phyloP scores from a whole-genome alignment of 2,329 filamentous ascomycete genomes.

The Aureobasidium lini region DNA sequence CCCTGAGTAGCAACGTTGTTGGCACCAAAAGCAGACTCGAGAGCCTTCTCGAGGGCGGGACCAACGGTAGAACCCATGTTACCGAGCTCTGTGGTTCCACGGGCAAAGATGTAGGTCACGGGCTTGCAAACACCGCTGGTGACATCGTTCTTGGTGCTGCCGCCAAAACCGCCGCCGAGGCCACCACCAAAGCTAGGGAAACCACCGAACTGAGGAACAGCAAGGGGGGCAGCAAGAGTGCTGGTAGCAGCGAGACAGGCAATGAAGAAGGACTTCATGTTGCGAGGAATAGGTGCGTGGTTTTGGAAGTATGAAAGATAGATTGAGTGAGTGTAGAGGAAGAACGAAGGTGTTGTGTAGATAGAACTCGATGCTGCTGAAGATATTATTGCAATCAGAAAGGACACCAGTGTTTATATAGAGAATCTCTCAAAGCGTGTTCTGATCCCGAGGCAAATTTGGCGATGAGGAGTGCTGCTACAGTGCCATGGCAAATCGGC shows the following conservation, averaged over 20 bases:
- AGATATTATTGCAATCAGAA: neutral
- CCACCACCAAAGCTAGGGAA: neutral
- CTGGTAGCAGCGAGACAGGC: conserved; percentile 6
- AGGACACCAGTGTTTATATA: neutral
- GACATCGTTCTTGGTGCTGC: conserved; percentile 18
- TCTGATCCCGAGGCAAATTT: neutral
- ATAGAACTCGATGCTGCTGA: neutral
- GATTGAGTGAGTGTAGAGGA: neutral
- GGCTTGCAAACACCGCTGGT: conserved; percentile 30
- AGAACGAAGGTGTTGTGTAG: neutral
- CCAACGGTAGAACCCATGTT: conserved; percentile 34
- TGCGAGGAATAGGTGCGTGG: neutral
- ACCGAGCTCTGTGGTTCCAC: conserved; percentile 46
- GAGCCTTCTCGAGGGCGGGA: conserved; percentile 15
- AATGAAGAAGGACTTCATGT: conserved; percentile 6
- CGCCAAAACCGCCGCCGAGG: neutral
- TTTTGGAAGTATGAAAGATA: neutral
- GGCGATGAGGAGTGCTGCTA: neutral
- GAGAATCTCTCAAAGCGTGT: neutral
- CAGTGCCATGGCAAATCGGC: neutral
- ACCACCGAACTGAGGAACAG: neutral
- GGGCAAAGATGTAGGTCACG: conserved; percentile 48
- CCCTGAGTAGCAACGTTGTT: conserved; percentile 17
- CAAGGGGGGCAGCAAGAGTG: conserved; percentile 2
- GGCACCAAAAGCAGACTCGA: conserved; percentile 15